Conservation (phyloP, 2,329 filamentous ascomycete species). For the Scytalidium sp. region DNA sequence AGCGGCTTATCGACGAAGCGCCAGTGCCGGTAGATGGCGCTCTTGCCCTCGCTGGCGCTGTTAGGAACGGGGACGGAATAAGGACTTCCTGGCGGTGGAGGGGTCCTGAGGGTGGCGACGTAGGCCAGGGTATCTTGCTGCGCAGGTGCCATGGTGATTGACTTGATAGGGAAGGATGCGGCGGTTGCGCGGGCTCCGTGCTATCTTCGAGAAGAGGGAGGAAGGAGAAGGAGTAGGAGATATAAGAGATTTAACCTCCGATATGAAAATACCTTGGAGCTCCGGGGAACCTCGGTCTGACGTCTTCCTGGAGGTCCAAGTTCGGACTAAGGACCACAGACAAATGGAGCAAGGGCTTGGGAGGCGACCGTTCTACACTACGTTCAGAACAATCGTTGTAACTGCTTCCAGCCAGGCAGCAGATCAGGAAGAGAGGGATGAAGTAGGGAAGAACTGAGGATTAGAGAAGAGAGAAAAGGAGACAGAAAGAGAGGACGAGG, state of each 20-base stretch:
- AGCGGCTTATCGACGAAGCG: conserved; percentile 68
- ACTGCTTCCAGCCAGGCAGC: too few species aligned
- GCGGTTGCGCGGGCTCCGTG: too few species aligned
- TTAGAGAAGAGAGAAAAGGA: not conserved
- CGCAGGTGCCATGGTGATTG: conserved; percentile 18
- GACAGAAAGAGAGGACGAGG: not conserved
- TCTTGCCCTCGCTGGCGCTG: conserved; percentile 69
- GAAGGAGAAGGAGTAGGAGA: too few species aligned
- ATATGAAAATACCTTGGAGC: too few species aligned
- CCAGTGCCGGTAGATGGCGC: conserved; percentile 80
- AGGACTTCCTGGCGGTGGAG: conserved; percentile 41
- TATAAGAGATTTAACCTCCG: too few species aligned
- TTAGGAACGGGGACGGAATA: conserved; percentile 78
- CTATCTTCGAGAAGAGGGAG: too few species aligned
- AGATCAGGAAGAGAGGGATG: not conserved
- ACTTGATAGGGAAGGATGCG: not conserved
- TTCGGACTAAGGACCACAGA: too few species aligned
- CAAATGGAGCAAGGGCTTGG: too few species aligned
- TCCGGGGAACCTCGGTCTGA: too few species aligned
- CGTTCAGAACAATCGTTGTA: too few species aligned
- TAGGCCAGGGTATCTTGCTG: conserved; percentile 20
- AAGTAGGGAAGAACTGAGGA: not conserved
- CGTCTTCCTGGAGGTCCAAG: too few species aligned
- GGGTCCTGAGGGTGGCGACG: conserved; percentile 15
- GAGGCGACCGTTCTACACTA: too few species aligned